Evolutionary conservation across 495 filamentous ascomycete species (phyloP), one percentile per base, ranked within the genome.

Genomic region (Penicillium subrubescens): DNA sequence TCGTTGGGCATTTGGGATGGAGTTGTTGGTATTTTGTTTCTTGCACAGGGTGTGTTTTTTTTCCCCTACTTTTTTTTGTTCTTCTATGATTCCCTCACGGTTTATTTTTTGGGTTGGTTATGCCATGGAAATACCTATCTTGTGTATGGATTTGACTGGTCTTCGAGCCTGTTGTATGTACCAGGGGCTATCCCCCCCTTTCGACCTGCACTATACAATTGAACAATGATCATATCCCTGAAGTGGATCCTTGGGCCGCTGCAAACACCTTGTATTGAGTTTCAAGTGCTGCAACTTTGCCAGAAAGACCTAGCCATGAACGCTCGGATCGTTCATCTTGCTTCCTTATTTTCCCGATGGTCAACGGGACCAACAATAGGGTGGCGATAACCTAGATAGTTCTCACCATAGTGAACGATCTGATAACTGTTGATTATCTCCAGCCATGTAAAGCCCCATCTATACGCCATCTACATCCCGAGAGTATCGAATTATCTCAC

Each of bases 71-170:
- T 25, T 64, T 64, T 61, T 60, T 68, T 68, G 62, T 58, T 69
- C 61, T 57, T 64, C 66, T 57, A 72, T 69, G 70, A 74, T 69
- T 67, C 66, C 70, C 64, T 69, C 59, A 67, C 57, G 65, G 62
- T 43, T 67, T n/a, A n/a, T n/a, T 67, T 27, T 57, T 67, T 54
- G 59, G 58, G 12, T 31, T 46, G 19, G 54, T 63, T 55, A 46
- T 68, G 57, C 17, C 43, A 44, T 10, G 17, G 43, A n/a, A 7
- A n/a, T 44, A n/a, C 44, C 37, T 12, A 25, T 46, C 53, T 65
- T 61, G 62, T 61, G 37, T 57, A 31, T 31, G 62, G 51, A 41
- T 56, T 62, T 60, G 53, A 39, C 63, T 62, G 33, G 25, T 52
- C 51, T 17, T 58, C 35, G 39, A 33, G 61, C 52, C n/a, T 60